These are phyloP conservation scores for Penicillium antarcticum DNA, from an alignment of 495 filamentous ascomycete genomes.

Conservation along the genomic window DNA sequence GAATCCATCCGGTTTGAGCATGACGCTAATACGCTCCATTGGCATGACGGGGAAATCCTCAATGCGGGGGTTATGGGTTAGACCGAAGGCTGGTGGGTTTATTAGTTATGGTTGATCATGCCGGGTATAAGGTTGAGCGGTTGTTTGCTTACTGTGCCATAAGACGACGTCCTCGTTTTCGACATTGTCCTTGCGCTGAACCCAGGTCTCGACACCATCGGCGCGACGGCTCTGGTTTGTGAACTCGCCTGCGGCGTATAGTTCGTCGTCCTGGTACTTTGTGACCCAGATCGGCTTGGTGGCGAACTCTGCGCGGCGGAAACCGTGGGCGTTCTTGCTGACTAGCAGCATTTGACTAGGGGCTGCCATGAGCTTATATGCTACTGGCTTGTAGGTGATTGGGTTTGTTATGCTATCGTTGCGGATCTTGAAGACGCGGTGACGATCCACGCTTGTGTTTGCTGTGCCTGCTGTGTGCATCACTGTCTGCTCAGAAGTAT, in stretches of 20 bases:
- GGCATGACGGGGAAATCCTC: slow-evolving; percentile 69
- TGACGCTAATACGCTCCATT: slow-evolving; percentile 57
- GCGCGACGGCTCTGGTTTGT: slow-evolving; percentile 79
- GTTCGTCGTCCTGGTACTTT: slow-evolving; percentile 70
- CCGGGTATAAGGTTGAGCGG: background rate
- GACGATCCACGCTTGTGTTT: slow-evolving; percentile 58
- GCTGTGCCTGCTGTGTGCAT: slow-evolving; percentile 58
- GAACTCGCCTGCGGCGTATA: slow-evolving; percentile 79
- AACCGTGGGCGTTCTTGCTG: slow-evolving; percentile 62
- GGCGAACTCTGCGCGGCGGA: slow-evolving; percentile 76
- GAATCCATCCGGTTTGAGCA: slow-evolving; percentile 71
- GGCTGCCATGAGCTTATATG: slow-evolving; percentile 72
- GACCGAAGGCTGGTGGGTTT: slow-evolving; percentile 46
- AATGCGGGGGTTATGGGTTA: slow-evolving; percentile 57
- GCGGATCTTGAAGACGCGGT: slow-evolving; percentile 79
- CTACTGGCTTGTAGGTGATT: slow-evolving; percentile 71
- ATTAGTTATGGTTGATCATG: background rate
- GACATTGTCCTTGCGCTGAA: slow-evolving; percentile 47
- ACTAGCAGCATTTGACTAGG: slow-evolving; percentile 80
- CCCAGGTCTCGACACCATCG: slow-evolving; percentile 53
- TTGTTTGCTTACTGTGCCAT: slow-evolving; percentile 44
- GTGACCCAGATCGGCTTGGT: slow-evolving; percentile 82
- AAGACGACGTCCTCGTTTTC: slow-evolving; percentile 54
- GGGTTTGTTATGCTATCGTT: slow-evolving; percentile 63
- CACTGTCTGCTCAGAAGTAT: slow-evolving; percentile 60